Conservation (phyloP, 75 land plant species). For the Selaginella moellendorffii region DNA sequence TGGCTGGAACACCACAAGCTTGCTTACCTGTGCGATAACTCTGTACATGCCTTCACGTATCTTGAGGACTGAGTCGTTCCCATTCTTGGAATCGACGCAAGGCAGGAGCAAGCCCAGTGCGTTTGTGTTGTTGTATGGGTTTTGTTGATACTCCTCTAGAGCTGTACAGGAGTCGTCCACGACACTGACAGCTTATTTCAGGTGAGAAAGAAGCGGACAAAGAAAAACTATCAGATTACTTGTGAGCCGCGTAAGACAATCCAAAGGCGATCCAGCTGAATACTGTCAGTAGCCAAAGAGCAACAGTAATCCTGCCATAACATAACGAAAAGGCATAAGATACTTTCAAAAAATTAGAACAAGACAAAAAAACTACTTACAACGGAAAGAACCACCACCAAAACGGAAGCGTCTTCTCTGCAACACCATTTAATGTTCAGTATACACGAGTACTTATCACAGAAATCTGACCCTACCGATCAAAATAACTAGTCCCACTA, state of each 20-base stretch:
- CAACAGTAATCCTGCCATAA: conserved; percentile 23
- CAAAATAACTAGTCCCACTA: not conserved
- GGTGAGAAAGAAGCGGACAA: not conserved
- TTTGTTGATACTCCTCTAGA: conserved; percentile 29
- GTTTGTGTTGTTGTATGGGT: conserved; percentile 42
- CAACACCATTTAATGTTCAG: not conserved
- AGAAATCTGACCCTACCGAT: not conserved
- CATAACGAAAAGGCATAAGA: not conserved
- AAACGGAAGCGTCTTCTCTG: not conserved
- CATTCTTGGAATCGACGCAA: conserved; percentile 30
- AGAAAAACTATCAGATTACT: conserved; percentile 3
- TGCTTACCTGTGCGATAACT: conserved; percentile 30
- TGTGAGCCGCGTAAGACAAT: conserved; percentile 28
- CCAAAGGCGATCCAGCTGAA: conserved; percentile 39
- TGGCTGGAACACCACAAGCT: not conserved
- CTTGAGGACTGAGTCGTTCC: conserved; percentile 18
- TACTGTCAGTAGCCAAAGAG: conserved; percentile 35
- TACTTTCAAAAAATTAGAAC: not conserved
- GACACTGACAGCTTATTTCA: conserved; percentile 21
- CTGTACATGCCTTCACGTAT: conserved; percentile 25
- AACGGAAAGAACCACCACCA: not conserved
- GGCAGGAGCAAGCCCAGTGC: conserved; percentile 41
- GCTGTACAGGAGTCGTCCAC: conserved; percentile 42
- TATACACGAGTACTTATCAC: not conserved
- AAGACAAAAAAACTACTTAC: not conserved